Evolutionary conservation across 2,329 filamentous ascomycete genomes (phyloP), one percentile per base, ranked within the genome.

Genomic region (Didymella segeticola): DNA sequence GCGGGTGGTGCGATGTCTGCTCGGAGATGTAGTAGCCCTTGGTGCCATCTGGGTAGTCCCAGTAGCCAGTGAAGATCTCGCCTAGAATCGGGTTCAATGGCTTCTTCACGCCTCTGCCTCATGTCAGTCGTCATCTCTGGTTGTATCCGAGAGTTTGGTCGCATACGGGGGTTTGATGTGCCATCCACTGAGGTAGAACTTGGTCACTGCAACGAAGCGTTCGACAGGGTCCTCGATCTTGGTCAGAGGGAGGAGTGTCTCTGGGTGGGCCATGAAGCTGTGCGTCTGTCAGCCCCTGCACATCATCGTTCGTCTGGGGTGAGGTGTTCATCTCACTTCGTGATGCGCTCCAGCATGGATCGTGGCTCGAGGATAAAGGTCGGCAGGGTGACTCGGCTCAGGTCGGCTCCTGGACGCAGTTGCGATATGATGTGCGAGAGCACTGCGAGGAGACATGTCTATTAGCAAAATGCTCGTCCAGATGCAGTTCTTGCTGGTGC

Each of bases 221-320:
- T 93, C 82, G 51, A 91, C 80, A 1, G 95, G 93, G 70, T 99
- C 93, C 45, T 98, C 90, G 65, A 97, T 90, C 39, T 86, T 80
- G 37, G 93, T 85, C 75, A 98, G 95, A 27, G 89, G 88, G 4
- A 99, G 86, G 26, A 99, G 87, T 70, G 92, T 96, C 77, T 99
- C 95, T 33, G 95, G 95, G 73, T 99, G 95, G 67, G 93, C 96
- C 95, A 99, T 99, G 82, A 99, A 99, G 81, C 93, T 97, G 72
- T 55, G 46, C 29, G 33, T 36, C 45, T 25, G 66, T 73, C 45
- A 67, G 60, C 51, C 52, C 43, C 27, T n/a, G n/a, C 19, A 12
- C 12, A 11, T 0, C 23, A 10, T 6, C 29, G 17, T 23, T 9
- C n/a, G n/a, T 11, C 15, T 10, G 5, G 25, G 3, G 33, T 5